Base-by-base conservation (phyloP, 192 early-diverging fungal genomes). In the Backusella parvicylindrica region DNA sequence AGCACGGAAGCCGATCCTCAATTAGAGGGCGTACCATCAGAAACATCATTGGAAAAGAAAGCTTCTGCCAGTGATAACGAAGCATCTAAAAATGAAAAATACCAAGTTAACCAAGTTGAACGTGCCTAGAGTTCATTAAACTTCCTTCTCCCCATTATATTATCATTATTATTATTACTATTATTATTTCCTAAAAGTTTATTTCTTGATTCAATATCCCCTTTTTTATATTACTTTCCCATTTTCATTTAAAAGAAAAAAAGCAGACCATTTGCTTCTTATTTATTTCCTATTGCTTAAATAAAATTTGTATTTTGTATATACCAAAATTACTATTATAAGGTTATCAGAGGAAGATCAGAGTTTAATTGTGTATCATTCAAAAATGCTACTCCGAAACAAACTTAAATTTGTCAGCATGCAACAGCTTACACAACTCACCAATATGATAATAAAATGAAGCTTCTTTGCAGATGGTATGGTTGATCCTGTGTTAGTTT, bases 51-150 rank as follows among this genome's bases (percentile, higher is more conserved):
- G 3, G 66, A 68, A 37, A 36, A 68, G 36, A 33, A 37, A 3
- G 35, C 33, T 8, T 36, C 32, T n/a, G 36, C 35, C 9, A 68
- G 66, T 21, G 32, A 33, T 37, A 35, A 68, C 16, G 33, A 35
- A 37, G 18, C 53, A 60, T 12, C 23, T 3, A 60, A 60, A 28
- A 23, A 33, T 36, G 36, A 38, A 35, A 68, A 68, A 35, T 68
- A 68, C 36, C 66, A 68, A 68, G n/a, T 68, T 21, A 37, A 23
- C 38, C 6, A 68, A 68, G 66, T 68, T 37, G 66, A 68, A 13
- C 66, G 66, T 38, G 36, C 36, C 33, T 68, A 68, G 38, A 13
- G 9, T 28, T 60, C 23, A 28, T 3, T 21, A 50, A 50, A 50
- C 49, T 28, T 15, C 1, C n/a, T 13, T 18, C 9, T 9, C 32